Conservation (phyloP, 805 yeast species). For the Candida odintsovae region DNA sequence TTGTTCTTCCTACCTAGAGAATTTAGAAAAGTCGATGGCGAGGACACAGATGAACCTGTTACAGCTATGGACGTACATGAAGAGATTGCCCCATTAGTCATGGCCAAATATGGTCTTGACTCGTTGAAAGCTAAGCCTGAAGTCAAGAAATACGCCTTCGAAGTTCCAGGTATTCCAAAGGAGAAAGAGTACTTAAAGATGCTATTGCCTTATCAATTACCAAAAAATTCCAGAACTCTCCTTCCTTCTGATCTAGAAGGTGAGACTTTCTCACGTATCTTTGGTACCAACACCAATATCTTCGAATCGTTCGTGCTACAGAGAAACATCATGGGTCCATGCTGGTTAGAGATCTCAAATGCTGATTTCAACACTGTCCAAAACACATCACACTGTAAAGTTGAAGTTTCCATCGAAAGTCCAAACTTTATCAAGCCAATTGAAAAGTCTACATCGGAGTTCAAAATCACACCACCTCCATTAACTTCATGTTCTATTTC, state of each 20-base stretch:
- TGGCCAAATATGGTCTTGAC: slow-evolving; percentile 56
- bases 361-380: slow-evolving; percentile 54
- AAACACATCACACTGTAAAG: slow-evolving; percentile 72
- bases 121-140: slow-evolving; percentile 66
- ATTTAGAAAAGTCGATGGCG: slow-evolving; percentile 38
- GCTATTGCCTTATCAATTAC: slow-evolving; percentile 66
- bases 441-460: slow-evolving; percentile 32
- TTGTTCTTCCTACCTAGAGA: slow-evolving; percentile 73
- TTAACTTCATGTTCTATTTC: slow-evolving; percentile 70
- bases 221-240: slow-evolving; percentile 40
- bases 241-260: slow-evolving; percentile 68
- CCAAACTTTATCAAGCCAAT: slow-evolving; percentile 46
- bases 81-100: slow-evolving; percentile 64
- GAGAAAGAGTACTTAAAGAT: slow-evolving; percentile 78
- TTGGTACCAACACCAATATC: slow-evolving; percentile 67
- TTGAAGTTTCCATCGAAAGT: slow-evolving; percentile 57
- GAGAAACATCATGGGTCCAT: slow-evolving; percentile 91
- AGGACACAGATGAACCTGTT: slow-evolving; percentile 33
- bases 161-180: slow-evolving; percentile 69
- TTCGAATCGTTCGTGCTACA: slow-evolving; percentile 85
- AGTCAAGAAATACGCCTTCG: slow-evolving; percentile 82
- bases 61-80: slow-evolving; percentile 65
- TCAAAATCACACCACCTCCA: slow-evolving; percentile 48
- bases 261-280: slow-evolving; percentile 68
- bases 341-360: slow-evolving; percentile 78